Base-by-base conservation (phyloP, 2,329 filamentous ascomycete species). In the Paecilomyces sp. region DNA sequence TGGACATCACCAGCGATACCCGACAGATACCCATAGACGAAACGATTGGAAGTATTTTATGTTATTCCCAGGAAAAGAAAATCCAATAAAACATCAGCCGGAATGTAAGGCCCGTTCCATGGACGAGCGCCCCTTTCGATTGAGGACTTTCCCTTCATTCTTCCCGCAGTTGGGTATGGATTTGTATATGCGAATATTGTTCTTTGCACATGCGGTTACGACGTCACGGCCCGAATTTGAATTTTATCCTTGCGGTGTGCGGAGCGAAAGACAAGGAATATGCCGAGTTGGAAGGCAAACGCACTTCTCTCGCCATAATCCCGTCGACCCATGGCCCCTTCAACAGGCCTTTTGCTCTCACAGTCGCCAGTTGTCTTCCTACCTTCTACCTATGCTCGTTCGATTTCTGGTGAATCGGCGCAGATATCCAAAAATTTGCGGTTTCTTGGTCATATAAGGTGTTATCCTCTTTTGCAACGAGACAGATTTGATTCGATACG, bases 21-120 rank as follows among this genome's bases (percentile, higher is more conserved):
- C 30, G 50, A 54, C 57, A 34, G 47, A 58, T 58, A 54, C 33
- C 57, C 30, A 54, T 58, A 58, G 57, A 58, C 30, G 24, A 57
- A 41, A 53, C 22, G 51, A 53, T 30, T 13, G 24, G 55, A 34
- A 57, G 24, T 57, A n/a, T 36, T 30, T n/a, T 34, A 7, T 50
- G 24, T 13, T 15, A 18, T 57, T 57, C 9, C 13, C 33, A n/a
- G 13, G 22, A 47, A 47, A 47, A 47, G n/a, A 18, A 18, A 47
- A 47, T 22, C 41, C n/a, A n/a, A 41, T n/a, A n/a, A 47, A 47
- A 47, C 4, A 18, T 47, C 8, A 33, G 6, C 9, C 41, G 41
- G 41, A 47, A 47, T 47, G 41, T 13, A 18, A 53, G 24, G 22
- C n/a, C 41, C 41, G 9, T 53, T 53, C 11, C 22, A 24, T 53